A percentile compares a stretch with the other conserved stretches of the same genome.
Evolutionary conservation across 177 flowering plant genomes (phyloP).

Genomic region (Vitis hybrid): DNA sequence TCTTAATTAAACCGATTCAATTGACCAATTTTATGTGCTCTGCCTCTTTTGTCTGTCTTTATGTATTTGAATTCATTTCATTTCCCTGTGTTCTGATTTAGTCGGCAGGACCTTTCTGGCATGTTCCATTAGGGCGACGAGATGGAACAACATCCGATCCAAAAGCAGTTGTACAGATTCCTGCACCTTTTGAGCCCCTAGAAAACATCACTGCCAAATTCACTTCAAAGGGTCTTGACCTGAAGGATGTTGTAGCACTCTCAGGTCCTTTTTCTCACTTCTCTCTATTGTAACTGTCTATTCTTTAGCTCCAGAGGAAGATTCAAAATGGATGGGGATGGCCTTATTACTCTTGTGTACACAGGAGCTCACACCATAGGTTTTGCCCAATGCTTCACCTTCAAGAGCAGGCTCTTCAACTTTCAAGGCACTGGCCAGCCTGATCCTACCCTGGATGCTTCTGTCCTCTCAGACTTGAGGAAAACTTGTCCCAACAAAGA

Average conservation of each 20-base stretch:
- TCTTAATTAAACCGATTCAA: too few species aligned
- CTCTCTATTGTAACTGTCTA: neutral
- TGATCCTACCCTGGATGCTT: slow-evolving; percentile 51
- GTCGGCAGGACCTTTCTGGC: slow-evolving; percentile 62
- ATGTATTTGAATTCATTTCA: neutral
- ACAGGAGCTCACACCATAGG: slow-evolving; percentile 73
- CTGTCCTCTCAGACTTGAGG: slow-evolving; percentile 41
- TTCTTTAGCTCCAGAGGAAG: neutral
- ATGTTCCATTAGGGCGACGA: slow-evolving; percentile 53
- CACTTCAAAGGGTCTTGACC: slow-evolving; percentile 58
- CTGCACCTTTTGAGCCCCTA: slow-evolving; percentile 63
- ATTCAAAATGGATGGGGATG: too few species aligned
- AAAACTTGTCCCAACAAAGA: slow-evolving; percentile 40
- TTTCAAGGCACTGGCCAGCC: slow-evolving; percentile 51
- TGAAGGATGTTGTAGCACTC: slow-evolving; percentile 68
- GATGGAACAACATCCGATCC: slow-evolving; percentile 56
- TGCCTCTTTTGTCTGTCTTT: neutral
- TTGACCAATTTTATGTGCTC: too few species aligned
- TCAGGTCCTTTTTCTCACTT: slow-evolving; percentile 41
- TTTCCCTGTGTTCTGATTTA: slow-evolving; percentile 15
- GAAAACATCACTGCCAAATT: slow-evolving; percentile 54
- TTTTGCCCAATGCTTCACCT: slow-evolving; percentile 61
- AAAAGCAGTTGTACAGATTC: slow-evolving; percentile 51
- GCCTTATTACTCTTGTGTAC: neutral
- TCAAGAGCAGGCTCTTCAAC: slow-evolving; percentile 59